Conservation (phyloP, 805 yeast genomes). For the Dipodascopsis uninucleata region DNA sequence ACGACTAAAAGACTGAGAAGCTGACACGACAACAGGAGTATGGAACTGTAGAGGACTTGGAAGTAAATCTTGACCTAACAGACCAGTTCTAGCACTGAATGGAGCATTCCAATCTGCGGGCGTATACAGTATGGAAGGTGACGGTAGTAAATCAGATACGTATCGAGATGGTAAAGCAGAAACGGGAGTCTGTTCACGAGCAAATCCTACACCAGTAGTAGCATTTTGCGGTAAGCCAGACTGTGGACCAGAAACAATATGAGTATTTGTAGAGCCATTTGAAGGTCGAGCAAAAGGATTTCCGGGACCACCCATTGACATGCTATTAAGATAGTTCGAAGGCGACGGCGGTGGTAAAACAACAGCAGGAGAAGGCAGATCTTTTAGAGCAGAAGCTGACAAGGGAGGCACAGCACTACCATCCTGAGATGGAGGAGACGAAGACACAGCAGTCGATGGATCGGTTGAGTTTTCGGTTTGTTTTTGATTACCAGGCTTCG, state of each 20-base stretch:
- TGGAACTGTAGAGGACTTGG: conserved; percentile 34
- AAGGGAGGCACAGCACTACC: conserved; percentile 17
- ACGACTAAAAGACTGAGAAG: conserved; percentile 20
- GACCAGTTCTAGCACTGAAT: conserved; percentile 14
- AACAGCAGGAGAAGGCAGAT: conserved; percentile 33
- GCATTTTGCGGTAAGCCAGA: background rate
- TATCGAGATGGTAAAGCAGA: conserved; percentile 68
- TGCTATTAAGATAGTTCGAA: conserved; percentile 32
- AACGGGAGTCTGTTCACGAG: conserved; percentile 66
- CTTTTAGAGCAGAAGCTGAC: conserved; percentile 23
- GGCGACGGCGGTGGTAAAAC: conserved; percentile 38
- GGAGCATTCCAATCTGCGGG: conserved; percentile 28
- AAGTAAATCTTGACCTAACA: conserved; percentile 28
- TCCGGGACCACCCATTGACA: conserved; percentile 34
- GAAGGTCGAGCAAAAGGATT: conserved; percentile 35
- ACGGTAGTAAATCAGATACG: conserved; percentile 69
- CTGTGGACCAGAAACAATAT: conserved; percentile 1
- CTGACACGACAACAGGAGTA: conserved; percentile 30
- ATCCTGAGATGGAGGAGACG: conserved; percentile 14
- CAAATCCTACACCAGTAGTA: conserved; percentile 16
- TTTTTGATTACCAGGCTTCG: background rate
- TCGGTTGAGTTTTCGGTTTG: conserved; percentile 10
- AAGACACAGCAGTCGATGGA: conserved; percentile 17
- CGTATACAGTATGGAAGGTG: conserved; percentile 71
- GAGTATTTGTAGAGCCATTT: conserved; percentile 1